Base-by-base conservation (phyloP, 2,329 filamentous ascomycete species). In the Lasiodiplodia gonubiensis region DNA sequence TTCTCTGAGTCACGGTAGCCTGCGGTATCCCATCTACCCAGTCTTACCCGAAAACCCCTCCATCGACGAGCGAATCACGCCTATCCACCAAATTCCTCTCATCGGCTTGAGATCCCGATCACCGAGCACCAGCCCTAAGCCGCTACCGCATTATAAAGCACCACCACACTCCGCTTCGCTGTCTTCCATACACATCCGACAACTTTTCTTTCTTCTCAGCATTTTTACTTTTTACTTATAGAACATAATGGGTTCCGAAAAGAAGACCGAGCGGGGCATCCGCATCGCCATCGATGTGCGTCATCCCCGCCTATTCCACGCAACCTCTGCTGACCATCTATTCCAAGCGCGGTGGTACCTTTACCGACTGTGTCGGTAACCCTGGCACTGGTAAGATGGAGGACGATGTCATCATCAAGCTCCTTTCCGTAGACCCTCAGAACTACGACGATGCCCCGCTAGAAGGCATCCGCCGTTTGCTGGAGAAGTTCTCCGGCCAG, bases 361-460 rank as follows among this genome's bases (percentile, higher is more conserved):
- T 97, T 77, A 97, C 93, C 48, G 93, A 97, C 80, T 97, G 93
- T 76, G 91, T 97, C 23, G 93, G 92, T 71, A 94, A 94, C 73
- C 87, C 91, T 5, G 88, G 86, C 73, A 89, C 84, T 71, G 91
- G 85, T 21, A 84, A 85, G 70, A 89, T 89, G 80, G 83, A 87
- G 74, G 87, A 94, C 77, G 91, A 95, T 76, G 86, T 93, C 64
- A 85, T 96, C 67, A 93, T 95, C 80, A 96, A 96, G 81, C 87
- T 97, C 2, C 87, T 97, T 21, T 97, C 93, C 2, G 93, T 94
- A 74, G 94, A 97, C 77, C 94, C 94, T 2, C 86, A 88, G 67
- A 97, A 97, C 82, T 97, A 97, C 81, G 85, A 89, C 18, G 94
- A 97, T 83, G 94, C 94, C 14, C 94, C 94, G 2, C 86, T 97